Percentiles rank a stretch among this genome's conserved stretches.
phyloP scores from a whole-genome alignment of 495 filamentous ascomycete species.

The Penicillium canariense region DNA sequence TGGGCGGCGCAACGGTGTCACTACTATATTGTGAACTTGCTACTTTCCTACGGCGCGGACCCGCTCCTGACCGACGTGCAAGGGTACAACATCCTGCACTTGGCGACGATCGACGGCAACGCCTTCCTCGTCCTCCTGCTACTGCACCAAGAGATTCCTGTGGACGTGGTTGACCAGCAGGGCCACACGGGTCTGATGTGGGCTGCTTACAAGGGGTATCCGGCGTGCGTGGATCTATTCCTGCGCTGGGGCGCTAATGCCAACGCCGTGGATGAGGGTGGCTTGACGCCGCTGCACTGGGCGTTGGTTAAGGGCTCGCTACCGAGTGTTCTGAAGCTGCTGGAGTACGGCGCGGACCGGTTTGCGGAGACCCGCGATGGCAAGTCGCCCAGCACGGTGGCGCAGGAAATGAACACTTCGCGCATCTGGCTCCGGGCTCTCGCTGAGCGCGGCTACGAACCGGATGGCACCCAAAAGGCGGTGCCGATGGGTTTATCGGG shows the following conservation, averaged over 20 bases:
- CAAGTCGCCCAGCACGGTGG: conserved; percentile 80
- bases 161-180: conserved; percentile 83
- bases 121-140: conserved; percentile 85
- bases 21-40: conserved; percentile 77
- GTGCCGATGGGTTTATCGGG: conserved; percentile 50
- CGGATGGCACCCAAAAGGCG: conserved; percentile 66
- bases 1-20: conserved; percentile 95
- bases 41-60: conserved; percentile 86
- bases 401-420: conserved; percentile 83
- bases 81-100: conserved; percentile 95
- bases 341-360: conserved; percentile 92
- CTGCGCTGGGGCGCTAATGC: conserved; percentile 94
- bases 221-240: conserved; percentile 87
- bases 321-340: conserved; percentile 80
- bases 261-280: conserved; percentile 83
- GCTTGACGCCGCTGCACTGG: conserved; percentile 94
- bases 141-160: conserved; percentile 87
- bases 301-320: conserved; percentile 88
- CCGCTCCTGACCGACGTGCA: conserved; percentile 84
- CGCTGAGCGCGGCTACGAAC: conserved; percentile 77
- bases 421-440: conserved; percentile 82
- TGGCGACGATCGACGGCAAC: conserved; percentile 95
- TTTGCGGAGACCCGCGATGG: conserved; percentile 83
- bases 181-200: conserved; percentile 96
- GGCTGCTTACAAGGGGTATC: conserved; percentile 95